Evolutionary conservation across 2,329 filamentous ascomycete genomes (phyloP), one percentile per base, ranked within the genome.

Genomic region (Colletotrichum cereale): DNA sequence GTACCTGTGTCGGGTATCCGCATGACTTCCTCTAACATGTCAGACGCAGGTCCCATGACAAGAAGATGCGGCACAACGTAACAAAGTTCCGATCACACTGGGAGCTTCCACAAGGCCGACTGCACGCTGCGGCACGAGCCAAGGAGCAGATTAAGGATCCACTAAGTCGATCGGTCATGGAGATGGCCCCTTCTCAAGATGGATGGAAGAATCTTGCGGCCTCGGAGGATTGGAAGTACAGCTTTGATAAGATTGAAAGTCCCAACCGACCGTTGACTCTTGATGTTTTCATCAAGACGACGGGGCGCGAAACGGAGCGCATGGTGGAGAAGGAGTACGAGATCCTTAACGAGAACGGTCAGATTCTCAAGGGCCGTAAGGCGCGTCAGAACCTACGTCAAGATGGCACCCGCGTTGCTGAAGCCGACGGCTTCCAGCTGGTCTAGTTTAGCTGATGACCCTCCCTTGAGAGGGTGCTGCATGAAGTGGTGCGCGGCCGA

Each of bases 271-370:
- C 82, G 3, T 72, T 85, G 62, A 80, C 83, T 12, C 81, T 86
- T 2, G 81, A 81, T 21, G 74, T 80, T 34, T 82, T 81, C 63
- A 75, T 82, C 67, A 82, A 81, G 67, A 80, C 76, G 67, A 79
- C 64, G 73, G 80, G 76, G 2, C 76, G 79, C 3, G 83, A 81
- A 61, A 86, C 82, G 40, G 84, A 86, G 76, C 82, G 80, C 74
- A 77, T 85, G 62, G 80, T 86, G 52, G 82, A 85, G 78, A 82
- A 83, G 74, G 84, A 86, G 76, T 86, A 86, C 74, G 84, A 85
- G 77, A 81, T 86, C 36, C 73, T 86, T 18, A 84, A 86, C 73
- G 79, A 73, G 73, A 84, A 85, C 55, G 84, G 84, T 26, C 80
- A 86, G 48, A 77, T 82, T 2, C 78, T 86, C 47, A 82, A 80